These are phyloP conservation scores for Leccinellum albellum DNA, from an alignment of 768 basidiomycete genomes.

Conservation along the genomic window DNA sequence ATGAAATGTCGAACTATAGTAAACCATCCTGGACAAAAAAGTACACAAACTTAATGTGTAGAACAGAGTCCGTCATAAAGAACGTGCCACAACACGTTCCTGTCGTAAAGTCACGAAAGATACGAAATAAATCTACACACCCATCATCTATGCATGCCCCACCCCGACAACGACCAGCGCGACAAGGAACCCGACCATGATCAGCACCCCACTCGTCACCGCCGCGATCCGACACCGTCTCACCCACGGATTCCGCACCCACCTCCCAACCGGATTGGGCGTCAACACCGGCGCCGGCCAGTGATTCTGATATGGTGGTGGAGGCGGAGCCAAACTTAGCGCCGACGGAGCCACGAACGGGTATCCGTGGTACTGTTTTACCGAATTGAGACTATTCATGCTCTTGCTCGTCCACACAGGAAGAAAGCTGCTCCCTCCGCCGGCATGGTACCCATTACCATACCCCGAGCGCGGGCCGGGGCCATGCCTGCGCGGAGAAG, in stretches of 20 bases:
- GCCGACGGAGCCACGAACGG: conserved; percentile 57
- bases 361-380: conserved; percentile 47
- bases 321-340: conserved; percentile 29
- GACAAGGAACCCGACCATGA: conserved; percentile 46
- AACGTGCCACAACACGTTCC: background rate
- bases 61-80: no score
- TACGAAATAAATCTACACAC: background rate
- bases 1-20: no score
- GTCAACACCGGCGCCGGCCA: conserved; percentile 18
- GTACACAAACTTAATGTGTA: no score
- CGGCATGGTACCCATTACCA: conserved; percentile 15
- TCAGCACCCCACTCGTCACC: conserved; percentile 54
- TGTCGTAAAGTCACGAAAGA: background rate
- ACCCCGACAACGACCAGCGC: conserved; percentile 40
- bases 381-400: conserved; percentile 42
- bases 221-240: conserved; percentile 54
- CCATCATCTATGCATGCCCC: background rate
- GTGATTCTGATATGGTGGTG: conserved; percentile 20
- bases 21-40: no score
- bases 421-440: conserved; percentile 36
- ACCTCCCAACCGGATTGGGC: conserved; percentile 17
- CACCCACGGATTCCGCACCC: conserved; percentile 35
- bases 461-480: background rate
- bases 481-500: conserved; percentile 13
- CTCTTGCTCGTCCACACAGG: conserved; percentile 36